Evolutionary conservation across 2,329 filamentous ascomycete species (phyloP).

Genomic region (Basipetospora chlamydospora): DNA sequence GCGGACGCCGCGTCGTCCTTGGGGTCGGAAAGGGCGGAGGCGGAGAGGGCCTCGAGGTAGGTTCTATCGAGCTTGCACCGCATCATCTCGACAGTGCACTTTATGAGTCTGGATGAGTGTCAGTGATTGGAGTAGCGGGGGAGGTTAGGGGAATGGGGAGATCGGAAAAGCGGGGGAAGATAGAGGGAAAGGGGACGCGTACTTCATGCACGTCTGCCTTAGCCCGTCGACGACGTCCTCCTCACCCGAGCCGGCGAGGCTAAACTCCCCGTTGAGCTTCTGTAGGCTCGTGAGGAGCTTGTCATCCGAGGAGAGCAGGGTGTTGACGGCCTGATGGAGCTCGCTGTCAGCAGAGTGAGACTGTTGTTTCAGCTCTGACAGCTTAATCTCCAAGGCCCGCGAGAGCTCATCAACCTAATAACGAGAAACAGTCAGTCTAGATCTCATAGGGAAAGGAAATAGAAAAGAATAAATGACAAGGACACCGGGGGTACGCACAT

Average conservation of each 20-base stretch:
- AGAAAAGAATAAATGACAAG: neutral
- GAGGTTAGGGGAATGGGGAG: neutral
- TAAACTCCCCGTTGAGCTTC: conserved; percentile 48
- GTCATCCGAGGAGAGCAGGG: conserved; percentile 45
- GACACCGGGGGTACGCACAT: conserved; percentile 19
- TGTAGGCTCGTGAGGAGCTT: conserved; percentile 49
- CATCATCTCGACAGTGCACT: conserved; percentile 39
- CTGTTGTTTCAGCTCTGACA: conserved; percentile 37
- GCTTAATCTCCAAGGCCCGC: conserved; percentile 28
- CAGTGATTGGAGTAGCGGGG: too few species aligned
- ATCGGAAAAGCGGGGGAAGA: too few species aligned
- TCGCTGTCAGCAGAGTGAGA: conserved; percentile 25
- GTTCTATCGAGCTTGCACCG: conserved; percentile 40
- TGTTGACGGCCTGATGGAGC: conserved; percentile 33
- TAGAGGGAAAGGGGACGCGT: too few species aligned
- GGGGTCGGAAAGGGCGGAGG: conserved; percentile 13
- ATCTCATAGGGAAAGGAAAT: neutral
- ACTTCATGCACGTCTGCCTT: conserved; percentile 43
- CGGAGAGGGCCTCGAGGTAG: conserved; percentile 32
- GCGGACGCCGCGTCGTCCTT: conserved; percentile 13
- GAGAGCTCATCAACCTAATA: conserved; percentile 32
- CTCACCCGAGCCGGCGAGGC: conserved; percentile 35
- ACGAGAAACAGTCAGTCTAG: too few species aligned
- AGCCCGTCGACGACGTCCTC: conserved; percentile 39
- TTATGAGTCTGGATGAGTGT: conserved; percentile 40